Evolutionary conservation across 495 filamentous ascomycete genomes (phyloP), one percentile per base, ranked within the genome.

Genomic region (Penicillium diatomitis): DNA sequence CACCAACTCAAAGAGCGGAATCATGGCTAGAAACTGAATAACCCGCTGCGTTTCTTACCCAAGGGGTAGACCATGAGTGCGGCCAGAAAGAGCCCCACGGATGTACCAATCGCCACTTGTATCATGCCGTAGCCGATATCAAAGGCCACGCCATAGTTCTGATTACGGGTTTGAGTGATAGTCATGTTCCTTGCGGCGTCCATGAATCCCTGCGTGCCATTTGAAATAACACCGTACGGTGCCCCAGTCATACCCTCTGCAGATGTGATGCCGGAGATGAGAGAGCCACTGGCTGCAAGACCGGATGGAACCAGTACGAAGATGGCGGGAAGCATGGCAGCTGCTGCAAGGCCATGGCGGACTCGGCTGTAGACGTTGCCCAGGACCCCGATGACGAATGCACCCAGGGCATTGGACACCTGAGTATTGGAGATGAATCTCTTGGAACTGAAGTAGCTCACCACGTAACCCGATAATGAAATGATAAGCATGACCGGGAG

Each of bases 231-330:
- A 42, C 71, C 66, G 57, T 76, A 65, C 3, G 60, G 63, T 2
- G 71, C 71, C 2, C 66, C 65, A 8, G 79, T 84, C 48, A 97
- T 81, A 56, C 88, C 77, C 57, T 95, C 82, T 2, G 89, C 91
- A 9, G 80, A 83, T n/a, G 80, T 81, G 36, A 98, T 75, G 6
- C 92, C 91, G n/a, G 80, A 82, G 9, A 98, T 73, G 49, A 96
- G 67, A 7, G 83, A 87, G 2, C 91, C 91, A 32, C 80, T 81
- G 4, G 88, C 89, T 1, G 92, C 88, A 8, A 98, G 74, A 4
- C 90, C 91, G 9, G 84, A 89, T 3, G 91, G 91, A 4, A 98
- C 92, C 46, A 92, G 87, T 4, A 98, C 91, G 56, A 95, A 95
- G 52, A 98, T 95, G 4, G 87, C 91, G 1, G 91, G 91, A 0